Conservation (phyloP, 2,329 filamentous ascomycete genomes). For the Boeremia lycopersici region DNA sequence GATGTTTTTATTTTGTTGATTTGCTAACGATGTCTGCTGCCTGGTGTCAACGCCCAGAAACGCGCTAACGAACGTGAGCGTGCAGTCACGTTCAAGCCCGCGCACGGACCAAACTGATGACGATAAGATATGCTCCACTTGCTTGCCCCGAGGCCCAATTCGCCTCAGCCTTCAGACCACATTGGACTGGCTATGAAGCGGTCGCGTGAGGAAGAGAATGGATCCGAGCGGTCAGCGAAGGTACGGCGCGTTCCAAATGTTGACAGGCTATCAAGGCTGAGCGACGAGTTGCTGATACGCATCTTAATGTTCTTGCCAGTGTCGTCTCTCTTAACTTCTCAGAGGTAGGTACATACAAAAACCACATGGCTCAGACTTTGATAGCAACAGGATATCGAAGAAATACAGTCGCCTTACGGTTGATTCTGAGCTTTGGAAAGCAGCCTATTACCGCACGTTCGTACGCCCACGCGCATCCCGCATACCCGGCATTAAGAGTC, state of each 20-base stretch:
- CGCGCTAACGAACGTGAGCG: conserved; percentile 31
- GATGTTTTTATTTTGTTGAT: not conserved
- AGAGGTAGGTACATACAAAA: conserved; percentile 54
- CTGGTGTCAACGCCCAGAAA: conserved; percentile 13
- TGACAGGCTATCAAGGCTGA: conserved; percentile 75
- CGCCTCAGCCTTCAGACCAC: conserved; percentile 16
- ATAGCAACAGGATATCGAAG: conserved; percentile 66
- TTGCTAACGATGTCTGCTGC: conserved; percentile 17
- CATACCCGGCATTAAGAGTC: conserved; percentile 68
- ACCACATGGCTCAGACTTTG: not conserved
- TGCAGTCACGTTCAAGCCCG: conserved; percentile 29
- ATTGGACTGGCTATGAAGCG: conserved; percentile 45
- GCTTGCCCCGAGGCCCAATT: conserved; percentile 6
- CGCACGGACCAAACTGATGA: conserved; percentile 20
- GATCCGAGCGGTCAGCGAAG: conserved; percentile 50
- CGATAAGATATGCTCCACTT: conserved; percentile 25
- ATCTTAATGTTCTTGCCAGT: conserved; percentile 80
- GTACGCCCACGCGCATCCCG: conserved; percentile 79
- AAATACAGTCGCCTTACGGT: conserved; percentile 74
- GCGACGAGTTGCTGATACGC: conserved; percentile 85
- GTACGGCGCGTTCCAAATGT: conserved; percentile 47
- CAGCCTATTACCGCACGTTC: conserved; percentile 84
- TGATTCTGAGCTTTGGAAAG: conserved; percentile 91
- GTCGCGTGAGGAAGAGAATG: conserved; percentile 37
- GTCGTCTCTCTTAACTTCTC: conserved; percentile 67